These are phyloP conservation scores for Wickerhamomyces mucosus DNA, from an alignment of 805 yeast species.

Conservation along the genomic window DNA sequence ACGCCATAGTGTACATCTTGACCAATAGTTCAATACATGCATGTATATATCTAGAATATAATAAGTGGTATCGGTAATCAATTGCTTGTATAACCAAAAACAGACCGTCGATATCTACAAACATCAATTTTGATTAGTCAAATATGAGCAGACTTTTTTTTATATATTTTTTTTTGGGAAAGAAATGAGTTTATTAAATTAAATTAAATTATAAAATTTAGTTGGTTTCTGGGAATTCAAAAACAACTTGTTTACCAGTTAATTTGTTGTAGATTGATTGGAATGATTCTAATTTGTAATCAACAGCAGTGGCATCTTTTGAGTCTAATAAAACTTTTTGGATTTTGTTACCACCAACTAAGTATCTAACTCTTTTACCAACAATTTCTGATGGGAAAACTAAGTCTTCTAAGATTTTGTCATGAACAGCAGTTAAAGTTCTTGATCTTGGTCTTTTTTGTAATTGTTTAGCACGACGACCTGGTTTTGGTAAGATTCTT, in stretches of 20 bases:
- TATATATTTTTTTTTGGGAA: no score
- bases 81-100: no score
- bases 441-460: conserved; percentile 99
- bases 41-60: no score
- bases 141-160: no score
- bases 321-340: conserved; percentile 97
- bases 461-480: conserved; percentile 84
- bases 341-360: conserved; percentile 97
- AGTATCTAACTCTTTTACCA: conserved; percentile 99
- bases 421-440: conserved; percentile 98
- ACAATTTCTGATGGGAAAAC: conserved; percentile 99
- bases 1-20: no score
- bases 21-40: no score
- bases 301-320: conserved; percentile 93
- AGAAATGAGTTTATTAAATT: background rate
- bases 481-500: conserved; percentile 98
- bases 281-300: conserved; percentile 98
- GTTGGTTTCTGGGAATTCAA: conserved; percentile 71
- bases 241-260: conserved; percentile 99
- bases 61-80: no score
- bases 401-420: conserved; percentile 95
- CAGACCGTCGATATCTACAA: no score
- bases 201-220: conserved; percentile 19
- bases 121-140: no score
- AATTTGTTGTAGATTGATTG: conserved; percentile 96